Conservation (phyloP, 257 asterid species). For the Coffea canephora region DNA sequence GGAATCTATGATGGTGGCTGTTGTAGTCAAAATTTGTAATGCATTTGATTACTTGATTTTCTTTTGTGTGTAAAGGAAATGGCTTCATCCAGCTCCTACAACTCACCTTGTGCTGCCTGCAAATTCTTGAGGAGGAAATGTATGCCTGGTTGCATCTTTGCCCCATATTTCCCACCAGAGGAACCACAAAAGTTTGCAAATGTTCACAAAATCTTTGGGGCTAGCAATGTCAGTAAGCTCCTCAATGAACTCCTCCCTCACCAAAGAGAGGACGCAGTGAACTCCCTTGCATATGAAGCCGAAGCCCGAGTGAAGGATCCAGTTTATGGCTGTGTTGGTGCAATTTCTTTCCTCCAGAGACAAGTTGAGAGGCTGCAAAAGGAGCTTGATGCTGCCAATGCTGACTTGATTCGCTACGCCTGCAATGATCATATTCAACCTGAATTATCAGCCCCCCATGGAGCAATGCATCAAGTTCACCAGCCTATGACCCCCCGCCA, state of each 20-base stretch:
- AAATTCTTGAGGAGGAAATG: slow-evolving; percentile 51
- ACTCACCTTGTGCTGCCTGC: slow-evolving; percentile 61
- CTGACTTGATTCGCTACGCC: slow-evolving; percentile 37
- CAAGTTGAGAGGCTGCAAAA: slow-evolving; percentile 42
- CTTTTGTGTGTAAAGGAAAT: slow-evolving; percentile 21
- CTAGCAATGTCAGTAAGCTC: slow-evolving; percentile 46
- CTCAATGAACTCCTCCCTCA: slow-evolving; percentile 43
- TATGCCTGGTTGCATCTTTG: slow-evolving; percentile 37
- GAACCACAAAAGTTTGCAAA: slow-evolving; percentile 49
- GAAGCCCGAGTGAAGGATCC: slow-evolving; percentile 49
- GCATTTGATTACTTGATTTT: slow-evolving; percentile 8
- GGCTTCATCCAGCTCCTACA: slow-evolving; percentile 52
- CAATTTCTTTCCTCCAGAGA: slow-evolving; percentile 42
- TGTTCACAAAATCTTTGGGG: slow-evolving; percentile 51
- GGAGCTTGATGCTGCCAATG: slow-evolving; percentile 39
- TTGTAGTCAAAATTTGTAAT: not conserved
- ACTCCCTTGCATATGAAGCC: slow-evolving; percentile 50
- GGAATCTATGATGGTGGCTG: not conserved
- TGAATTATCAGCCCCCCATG: not conserved
- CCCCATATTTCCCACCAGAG: slow-evolving; percentile 49
- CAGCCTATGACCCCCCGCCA: slow-evolving; percentile 16
- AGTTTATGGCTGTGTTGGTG: slow-evolving; percentile 51
- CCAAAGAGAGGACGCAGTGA: slow-evolving; percentile 50
- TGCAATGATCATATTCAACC: slow-evolving; percentile 18
- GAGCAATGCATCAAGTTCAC: not conserved